A percentile compares a stretch with the other conserved stretches of the same genome.
Evolutionary conservation across 352 stramenopile genomes (phyloP).

Genomic region (Globisporangium yorkense): DNA sequence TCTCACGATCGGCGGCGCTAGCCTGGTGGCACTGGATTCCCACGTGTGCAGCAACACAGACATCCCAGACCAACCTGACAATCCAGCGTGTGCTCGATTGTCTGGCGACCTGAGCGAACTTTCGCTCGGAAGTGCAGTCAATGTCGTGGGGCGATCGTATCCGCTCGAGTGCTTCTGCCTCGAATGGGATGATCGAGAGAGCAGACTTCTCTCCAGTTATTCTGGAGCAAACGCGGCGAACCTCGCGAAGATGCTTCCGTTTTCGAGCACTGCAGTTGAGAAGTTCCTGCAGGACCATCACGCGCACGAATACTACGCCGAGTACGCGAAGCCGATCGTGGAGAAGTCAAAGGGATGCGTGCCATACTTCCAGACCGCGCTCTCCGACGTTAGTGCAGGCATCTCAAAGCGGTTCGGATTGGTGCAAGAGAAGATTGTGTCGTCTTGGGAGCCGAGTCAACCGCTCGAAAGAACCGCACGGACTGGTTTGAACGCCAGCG

Average conservation of each 20-base stretch:
- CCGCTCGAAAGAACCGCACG: background rate
- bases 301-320: conserved; percentile 24
- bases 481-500: background rate
- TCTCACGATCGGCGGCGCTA: background rate
- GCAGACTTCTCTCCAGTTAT: conserved; percentile 16
- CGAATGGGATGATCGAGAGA: conserved; percentile 39
- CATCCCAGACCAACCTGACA: background rate
- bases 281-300: conserved; percentile 3
- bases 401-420: background rate
- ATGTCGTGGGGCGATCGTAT: conserved; percentile 26
- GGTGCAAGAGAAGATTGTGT: background rate
- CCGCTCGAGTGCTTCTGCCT: conserved; percentile 31
- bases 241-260: conserved; percentile 30
- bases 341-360: conserved; percentile 21
- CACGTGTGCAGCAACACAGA: background rate
- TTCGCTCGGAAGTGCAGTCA: conserved; percentile 18
- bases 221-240: conserved; percentile 19
- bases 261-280: conserved; percentile 18
- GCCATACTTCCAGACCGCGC: conserved; percentile 23
- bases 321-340: conserved; percentile 34
- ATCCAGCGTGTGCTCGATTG: conserved; percentile 18
- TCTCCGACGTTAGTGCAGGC: conserved; percentile 10
- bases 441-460: background rate
- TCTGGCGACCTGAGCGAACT: conserved; percentile 29
- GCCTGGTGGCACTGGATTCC: background rate